Evolutionary conservation across 2,329 filamentous ascomycete genomes (phyloP).

Genomic region (Chrysosphaeria jannelii): DNA sequence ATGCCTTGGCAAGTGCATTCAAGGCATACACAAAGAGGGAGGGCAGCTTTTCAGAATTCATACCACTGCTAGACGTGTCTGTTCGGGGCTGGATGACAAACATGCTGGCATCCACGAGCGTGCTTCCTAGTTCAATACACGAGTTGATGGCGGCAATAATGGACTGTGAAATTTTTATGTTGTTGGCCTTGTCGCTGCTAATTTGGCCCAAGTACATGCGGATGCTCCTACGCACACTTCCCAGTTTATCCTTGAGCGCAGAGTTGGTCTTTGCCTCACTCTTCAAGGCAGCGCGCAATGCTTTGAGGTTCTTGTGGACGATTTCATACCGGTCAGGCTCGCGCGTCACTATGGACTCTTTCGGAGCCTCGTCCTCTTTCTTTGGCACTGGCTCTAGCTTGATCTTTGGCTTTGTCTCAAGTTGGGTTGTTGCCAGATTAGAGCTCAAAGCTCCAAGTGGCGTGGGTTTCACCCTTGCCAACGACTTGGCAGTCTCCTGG

Average conservation of each 20-base stretch:
- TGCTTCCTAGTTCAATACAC: constrained; percentile 19
- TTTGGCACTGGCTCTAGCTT: background rate
- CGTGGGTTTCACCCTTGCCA: too few relatives aligned
- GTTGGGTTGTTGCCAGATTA: too few relatives aligned
- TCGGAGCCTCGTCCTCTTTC: background rate
- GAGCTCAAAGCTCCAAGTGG: too few relatives aligned
- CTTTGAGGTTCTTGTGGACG: constrained; percentile 39
- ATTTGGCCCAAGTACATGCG: constrained; percentile 45
- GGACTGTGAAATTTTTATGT: too few relatives aligned
- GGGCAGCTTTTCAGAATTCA: constrained; percentile 18
- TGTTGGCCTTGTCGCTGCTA: constrained; percentile 17
- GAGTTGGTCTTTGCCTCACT: constrained; percentile 23
- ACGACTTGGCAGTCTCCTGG: too few relatives aligned
- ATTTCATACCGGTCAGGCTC: constrained; percentile 18
- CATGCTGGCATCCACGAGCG: constrained; percentile 18
- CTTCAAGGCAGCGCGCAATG: constrained; percentile 15
- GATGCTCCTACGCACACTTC: constrained; percentile 41
- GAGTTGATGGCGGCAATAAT: too few relatives aligned
- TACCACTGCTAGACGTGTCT: too few relatives aligned
- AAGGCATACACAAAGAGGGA: constrained; percentile 39
- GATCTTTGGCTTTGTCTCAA: background rate
- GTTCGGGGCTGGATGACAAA: constrained; percentile 16
- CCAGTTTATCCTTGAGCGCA: constrained; percentile 31
- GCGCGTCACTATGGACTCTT: too few relatives aligned
- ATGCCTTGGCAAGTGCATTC: constrained; percentile 36